Conservation (phyloP, 169 alveolate species). For the Babesia ovata region DNA sequence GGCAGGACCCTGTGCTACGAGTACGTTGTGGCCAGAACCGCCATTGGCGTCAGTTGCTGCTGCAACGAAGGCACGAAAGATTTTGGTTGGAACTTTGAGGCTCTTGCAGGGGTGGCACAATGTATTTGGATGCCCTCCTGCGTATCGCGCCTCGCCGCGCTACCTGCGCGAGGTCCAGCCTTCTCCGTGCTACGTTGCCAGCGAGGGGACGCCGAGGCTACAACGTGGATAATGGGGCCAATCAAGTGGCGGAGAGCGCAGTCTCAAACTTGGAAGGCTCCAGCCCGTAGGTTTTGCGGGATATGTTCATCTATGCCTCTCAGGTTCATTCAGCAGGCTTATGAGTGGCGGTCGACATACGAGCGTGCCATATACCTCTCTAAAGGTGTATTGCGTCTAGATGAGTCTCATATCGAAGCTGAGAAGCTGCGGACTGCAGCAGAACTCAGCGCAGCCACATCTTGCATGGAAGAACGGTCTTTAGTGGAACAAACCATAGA, state of each 20-base stretch:
- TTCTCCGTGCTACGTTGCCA: neutral
- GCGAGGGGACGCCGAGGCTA: neutral
- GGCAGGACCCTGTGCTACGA: too few species aligned
- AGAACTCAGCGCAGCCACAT: neutral
- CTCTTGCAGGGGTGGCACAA: conserved; percentile 1
- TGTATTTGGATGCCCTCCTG: conserved; percentile 11
- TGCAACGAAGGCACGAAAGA: neutral
- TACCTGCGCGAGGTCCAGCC: neutral
- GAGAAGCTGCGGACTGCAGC: neutral
- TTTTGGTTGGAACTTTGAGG: neutral
- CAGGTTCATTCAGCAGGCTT: conserved; percentile 31
- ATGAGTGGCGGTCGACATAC: conserved; percentile 4
- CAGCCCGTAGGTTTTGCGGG: conserved; percentile 27
- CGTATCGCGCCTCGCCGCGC: conserved; percentile 19
- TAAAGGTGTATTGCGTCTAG: conserved; percentile 6
- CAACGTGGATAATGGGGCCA: too few species aligned
- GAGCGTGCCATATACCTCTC: conserved; percentile 16
- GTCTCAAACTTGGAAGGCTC: neutral
- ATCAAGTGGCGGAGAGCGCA: neutral
- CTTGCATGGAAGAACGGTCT: neutral
- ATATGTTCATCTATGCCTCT: neutral
- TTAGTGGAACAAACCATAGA: conserved; percentile 1
- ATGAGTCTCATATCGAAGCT: neutral
- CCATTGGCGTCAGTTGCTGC: neutral
- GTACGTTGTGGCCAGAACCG: too few species aligned